These are phyloP conservation scores for Chaetomium olivaceum DNA, from an alignment of 2,329 filamentous ascomycete genomes.

Conservation along the genomic window DNA sequence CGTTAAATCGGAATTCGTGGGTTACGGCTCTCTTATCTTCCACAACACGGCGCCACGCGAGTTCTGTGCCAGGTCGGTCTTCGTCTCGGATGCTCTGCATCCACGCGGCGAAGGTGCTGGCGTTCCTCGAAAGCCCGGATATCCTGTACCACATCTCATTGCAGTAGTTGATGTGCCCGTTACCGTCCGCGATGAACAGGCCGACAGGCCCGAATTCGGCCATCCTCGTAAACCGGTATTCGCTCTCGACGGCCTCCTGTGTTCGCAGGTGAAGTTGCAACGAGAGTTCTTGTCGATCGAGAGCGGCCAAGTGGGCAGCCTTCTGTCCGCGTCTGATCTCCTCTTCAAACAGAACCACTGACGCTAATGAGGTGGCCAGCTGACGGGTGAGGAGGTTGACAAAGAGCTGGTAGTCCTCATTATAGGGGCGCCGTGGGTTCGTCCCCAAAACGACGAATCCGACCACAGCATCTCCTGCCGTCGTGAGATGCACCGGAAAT, in stretches of 20 bases:
- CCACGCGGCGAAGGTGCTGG: slow-evolving; percentile 64
- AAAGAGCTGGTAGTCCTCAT: slow-evolving; percentile 78
- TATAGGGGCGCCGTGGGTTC: slow-evolving; percentile 76
- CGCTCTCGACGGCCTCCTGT: slow-evolving; percentile 64
- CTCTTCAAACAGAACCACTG: slow-evolving; percentile 79
- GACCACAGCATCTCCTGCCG: slow-evolving; percentile 66
- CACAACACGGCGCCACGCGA: slow-evolving; percentile 64
- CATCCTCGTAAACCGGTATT: slow-evolving; percentile 80
- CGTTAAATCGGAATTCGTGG: slow-evolving; percentile 74
- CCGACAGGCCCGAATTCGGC: slow-evolving; percentile 81
- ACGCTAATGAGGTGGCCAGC: slow-evolving; percentile 76
- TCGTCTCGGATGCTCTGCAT: slow-evolving; percentile 70
- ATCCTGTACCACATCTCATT: slow-evolving; percentile 80
- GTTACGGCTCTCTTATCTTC: slow-evolving; percentile 64
- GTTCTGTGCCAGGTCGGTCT: slow-evolving; percentile 59
- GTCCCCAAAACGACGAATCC: slow-evolving; percentile 78
- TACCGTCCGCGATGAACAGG: slow-evolving; percentile 77
- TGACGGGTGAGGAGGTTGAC: slow-evolving; percentile 73
- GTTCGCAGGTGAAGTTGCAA: slow-evolving; percentile 69
- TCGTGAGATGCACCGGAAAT: slow-evolving; percentile 77
- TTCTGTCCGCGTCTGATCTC: slow-evolving; percentile 74
- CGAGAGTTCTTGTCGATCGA: slow-evolving; percentile 75
- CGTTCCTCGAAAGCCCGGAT: slow-evolving; percentile 62
- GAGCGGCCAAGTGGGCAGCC: slow-evolving; percentile 71
- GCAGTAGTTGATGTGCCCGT: slow-evolving; percentile 72